A percentile compares a stretch with the other conserved stretches of the same genome.
Evolutionary conservation across 192 early-diverging fungal species (phyloP).

Genomic region (Coemansia sp.): DNA sequence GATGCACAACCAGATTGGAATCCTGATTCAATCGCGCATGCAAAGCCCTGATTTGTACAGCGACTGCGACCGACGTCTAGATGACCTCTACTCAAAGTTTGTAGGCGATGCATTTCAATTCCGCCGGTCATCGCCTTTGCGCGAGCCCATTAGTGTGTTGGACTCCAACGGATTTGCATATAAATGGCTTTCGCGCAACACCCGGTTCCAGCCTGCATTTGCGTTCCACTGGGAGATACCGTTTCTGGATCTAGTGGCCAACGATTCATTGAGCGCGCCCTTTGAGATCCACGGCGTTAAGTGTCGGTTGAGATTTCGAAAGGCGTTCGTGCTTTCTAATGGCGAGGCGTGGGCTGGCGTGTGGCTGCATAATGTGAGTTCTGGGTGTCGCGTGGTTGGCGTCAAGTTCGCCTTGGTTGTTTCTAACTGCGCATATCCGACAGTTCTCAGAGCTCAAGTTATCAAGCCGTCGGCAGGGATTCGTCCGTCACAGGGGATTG

Average conservation of each 20-base stretch:
- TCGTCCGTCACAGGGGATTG: conserved; percentile 29
- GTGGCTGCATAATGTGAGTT: conserved; percentile 34
- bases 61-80: conserved; percentile 10
- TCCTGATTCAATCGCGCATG: conserved; percentile 5
- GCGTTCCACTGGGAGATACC: conserved; percentile 28
- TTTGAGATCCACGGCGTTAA: conserved; percentile 25
- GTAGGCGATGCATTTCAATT: conserved; percentile 6
- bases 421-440: conserved; percentile 26
- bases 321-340: conserved; percentile 15
- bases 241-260: neutral
- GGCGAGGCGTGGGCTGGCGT: conserved; percentile 34
- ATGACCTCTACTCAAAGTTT: conserved; percentile 23
- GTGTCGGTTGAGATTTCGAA: conserved; percentile 22
- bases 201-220: neutral
- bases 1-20: conserved; percentile 1
- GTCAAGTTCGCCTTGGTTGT: conserved; percentile 22
- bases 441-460: conserved; percentile 11
- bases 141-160: conserved; percentile 15
- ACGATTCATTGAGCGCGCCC: conserved; percentile 22
- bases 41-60: conserved; percentile 1
- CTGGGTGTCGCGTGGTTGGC: conserved; percentile 12
- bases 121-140: neutral
- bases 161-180: conserved; percentile 24
- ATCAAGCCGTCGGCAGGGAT: conserved; percentile 22
- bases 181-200: conserved; percentile 11